Evolutionary conservation across 768 basidiomycete genomes (phyloP).

Genomic region (Agaricus blazei): DNA sequence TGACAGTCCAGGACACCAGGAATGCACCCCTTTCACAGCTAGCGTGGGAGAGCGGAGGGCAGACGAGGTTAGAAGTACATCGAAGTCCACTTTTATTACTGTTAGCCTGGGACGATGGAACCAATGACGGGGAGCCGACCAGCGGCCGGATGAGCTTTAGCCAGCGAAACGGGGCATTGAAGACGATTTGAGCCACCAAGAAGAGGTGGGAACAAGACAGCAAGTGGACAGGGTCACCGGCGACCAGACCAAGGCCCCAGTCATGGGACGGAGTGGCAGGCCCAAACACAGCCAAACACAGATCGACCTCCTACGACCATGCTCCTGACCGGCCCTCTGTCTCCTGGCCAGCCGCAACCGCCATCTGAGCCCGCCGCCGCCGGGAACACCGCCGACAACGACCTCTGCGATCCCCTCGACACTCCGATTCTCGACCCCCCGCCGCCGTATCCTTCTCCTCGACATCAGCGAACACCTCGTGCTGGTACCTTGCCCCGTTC

Average conservation of each 20-base stretch:
- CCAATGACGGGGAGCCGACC: no score
- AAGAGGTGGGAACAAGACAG: not conserved
- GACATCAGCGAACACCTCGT: constrained; percentile 37
- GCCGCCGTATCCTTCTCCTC: constrained; percentile 58
- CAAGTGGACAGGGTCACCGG: not conserved
- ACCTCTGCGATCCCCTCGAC: not conserved
- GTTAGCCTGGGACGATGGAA: no score
- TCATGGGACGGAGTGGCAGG: not conserved
- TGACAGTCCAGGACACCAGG: no score
- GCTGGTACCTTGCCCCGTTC: constrained; percentile 7
- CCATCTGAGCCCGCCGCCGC: not conserved
- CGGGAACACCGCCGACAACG: not conserved
- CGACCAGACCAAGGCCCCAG: not conserved
- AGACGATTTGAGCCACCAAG: no score
- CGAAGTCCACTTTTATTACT: no score
- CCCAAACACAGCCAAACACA: constrained; percentile 3
- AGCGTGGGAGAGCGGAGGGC: no score
- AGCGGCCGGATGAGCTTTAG: no score
- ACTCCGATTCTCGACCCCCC: constrained; percentile 46
- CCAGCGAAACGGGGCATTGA: no score
- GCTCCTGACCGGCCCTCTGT: not conserved
- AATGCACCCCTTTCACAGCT: no score
- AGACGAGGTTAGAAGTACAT: no score
- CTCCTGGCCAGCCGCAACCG: not conserved
- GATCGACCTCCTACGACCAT: not conserved